A percentile compares a stretch with the other conserved stretches of the same genome.
Evolutionary conservation across 164 flowering plant genomes (phyloP).

Genomic region (Liquidambar formosana): DNA sequence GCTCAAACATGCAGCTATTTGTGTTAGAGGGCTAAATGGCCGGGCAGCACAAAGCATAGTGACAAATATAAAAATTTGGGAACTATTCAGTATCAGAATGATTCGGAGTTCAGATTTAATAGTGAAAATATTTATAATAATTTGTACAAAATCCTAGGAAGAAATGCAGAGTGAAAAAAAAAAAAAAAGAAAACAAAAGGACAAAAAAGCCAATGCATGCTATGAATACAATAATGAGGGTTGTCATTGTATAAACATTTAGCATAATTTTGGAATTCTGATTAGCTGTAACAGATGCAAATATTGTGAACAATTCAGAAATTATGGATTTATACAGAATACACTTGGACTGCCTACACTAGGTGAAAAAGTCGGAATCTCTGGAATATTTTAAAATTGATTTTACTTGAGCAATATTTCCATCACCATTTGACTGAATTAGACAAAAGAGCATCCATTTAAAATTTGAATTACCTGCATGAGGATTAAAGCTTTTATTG

Average conservation of each 20-base stretch:
- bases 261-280: background rate
- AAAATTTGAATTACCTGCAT: slow-evolving; percentile 40
- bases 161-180: too few relatives aligned
- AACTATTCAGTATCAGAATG: too few relatives aligned
- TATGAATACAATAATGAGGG: background rate
- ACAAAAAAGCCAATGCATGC: too few relatives aligned
- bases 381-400: background rate
- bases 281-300: background rate
- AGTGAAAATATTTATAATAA: too few relatives aligned
- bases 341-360: background rate
- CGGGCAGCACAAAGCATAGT: too few relatives aligned
- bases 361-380: background rate
- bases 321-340: background rate
- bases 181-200: too few relatives aligned
- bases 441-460: background rate
- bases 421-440: background rate
- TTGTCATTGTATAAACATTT: background rate
- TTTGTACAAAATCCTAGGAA: too few relatives aligned
- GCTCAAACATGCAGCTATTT: slow-evolving; percentile 5
- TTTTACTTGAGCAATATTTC: background rate
- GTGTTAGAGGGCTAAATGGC: background rate
- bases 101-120: too few relatives aligned
- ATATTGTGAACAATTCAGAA: background rate
- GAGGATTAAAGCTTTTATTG: slow-evolving; percentile 46
- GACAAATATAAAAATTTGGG: too few relatives aligned